These are phyloP conservation scores for Alternaria sp. DNA, from an alignment of 2,329 filamentous ascomycete species.

Conservation along the genomic window DNA sequence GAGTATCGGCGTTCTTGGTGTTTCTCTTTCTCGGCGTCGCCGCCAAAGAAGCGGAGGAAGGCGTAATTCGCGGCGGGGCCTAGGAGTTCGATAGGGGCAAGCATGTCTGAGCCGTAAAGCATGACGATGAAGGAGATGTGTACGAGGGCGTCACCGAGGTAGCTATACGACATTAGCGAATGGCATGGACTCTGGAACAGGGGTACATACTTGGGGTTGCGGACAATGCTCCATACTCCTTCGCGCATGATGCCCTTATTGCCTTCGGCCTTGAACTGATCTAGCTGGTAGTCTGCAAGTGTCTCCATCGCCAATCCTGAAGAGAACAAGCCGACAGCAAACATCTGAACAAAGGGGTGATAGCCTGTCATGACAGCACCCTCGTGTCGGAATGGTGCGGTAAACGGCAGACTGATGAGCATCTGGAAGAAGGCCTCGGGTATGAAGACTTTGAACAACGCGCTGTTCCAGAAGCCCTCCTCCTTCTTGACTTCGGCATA, in stretches of 20 bases:
- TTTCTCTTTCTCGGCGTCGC: conserved; percentile 62
- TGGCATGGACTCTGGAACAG: background rate
- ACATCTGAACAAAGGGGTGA: conserved; percentile 45
- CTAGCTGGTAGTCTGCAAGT: conserved; percentile 64
- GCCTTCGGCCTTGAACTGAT: conserved; percentile 55
- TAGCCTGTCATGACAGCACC: conserved; percentile 47
- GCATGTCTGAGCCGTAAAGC: conserved; percentile 61
- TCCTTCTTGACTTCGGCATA: conserved; percentile 62
- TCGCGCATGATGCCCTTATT: conserved; percentile 56
- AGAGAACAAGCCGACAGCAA: conserved; percentile 62
- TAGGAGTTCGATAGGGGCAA: conserved; percentile 62
- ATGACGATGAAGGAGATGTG: conserved; percentile 66
- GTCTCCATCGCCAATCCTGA: conserved; percentile 64
- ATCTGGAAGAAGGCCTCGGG: conserved; percentile 65
- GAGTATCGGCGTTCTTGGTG: conserved; percentile 61
- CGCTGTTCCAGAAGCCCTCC: conserved; percentile 63
- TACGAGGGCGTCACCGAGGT: conserved; percentile 66
- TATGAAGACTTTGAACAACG: conserved; percentile 61
- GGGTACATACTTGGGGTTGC: conserved; percentile 65
- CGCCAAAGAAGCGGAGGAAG: conserved; percentile 64
- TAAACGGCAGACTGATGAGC: conserved; percentile 64
- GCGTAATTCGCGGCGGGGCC: conserved; percentile 65
- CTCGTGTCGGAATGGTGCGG: conserved; percentile 60
- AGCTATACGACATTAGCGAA: conserved; percentile 50
- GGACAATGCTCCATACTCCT: conserved; percentile 68